phyloP scores from a whole-genome alignment of 1,284 basidiomycete genomes.

The Trichosporon sp. region DNA sequence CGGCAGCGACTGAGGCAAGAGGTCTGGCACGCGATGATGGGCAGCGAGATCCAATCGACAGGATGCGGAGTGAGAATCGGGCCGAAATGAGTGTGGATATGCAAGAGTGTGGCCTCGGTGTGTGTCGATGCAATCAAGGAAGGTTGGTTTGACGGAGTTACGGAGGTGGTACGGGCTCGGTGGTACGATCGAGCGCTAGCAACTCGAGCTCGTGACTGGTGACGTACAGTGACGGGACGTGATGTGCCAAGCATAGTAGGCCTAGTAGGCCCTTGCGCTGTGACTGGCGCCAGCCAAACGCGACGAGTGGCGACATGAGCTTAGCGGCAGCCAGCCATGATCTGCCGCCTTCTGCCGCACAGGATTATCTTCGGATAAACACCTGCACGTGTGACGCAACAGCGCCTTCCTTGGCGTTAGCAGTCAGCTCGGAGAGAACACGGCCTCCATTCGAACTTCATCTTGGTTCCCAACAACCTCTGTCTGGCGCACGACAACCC shows the following conservation, averaged over 20 bases:
- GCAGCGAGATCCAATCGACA: not conserved
- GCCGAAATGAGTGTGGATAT: not conserved
- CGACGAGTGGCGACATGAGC: not conserved
- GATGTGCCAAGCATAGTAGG: not conserved
- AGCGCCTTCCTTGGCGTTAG: not conserved
- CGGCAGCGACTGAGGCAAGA: not conserved
- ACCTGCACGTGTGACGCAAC: not conserved
- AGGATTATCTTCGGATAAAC: not conserved
- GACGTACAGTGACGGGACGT: not conserved
- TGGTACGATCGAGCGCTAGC: not conserved
- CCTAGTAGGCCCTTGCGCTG: not conserved
- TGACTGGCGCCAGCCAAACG: not conserved
- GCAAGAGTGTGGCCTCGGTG: not conserved
- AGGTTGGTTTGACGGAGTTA: constrained; percentile 2
- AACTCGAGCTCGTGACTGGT: not conserved
- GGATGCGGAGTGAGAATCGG: not conserved
- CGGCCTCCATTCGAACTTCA: not conserved
- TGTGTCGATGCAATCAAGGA: not conserved
- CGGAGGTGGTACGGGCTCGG: not conserved
- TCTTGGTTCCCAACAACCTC: not conserved
- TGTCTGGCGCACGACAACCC: not conserved
- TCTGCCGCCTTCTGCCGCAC: not conserved
- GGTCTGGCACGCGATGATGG: not conserved
- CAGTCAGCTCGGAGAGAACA: not conserved
- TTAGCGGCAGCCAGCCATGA: not conserved